These are phyloP conservation scores for Phaeolepiota aurea DNA, from an alignment of 768 basidiomycete genomes.

Conservation along the genomic window DNA sequence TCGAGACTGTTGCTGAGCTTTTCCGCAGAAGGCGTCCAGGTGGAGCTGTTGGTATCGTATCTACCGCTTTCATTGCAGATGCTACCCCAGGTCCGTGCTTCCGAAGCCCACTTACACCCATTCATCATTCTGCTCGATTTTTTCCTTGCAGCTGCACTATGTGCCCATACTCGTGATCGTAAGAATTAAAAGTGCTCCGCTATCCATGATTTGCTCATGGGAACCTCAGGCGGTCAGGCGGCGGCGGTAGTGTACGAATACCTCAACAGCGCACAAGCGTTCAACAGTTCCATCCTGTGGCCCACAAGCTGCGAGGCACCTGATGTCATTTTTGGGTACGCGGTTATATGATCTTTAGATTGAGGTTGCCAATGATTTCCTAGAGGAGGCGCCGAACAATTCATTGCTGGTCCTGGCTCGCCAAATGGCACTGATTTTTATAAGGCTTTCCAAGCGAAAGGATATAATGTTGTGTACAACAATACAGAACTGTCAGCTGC, in stretches of 20 bases:
- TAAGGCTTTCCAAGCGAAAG: constrained; percentile 27
- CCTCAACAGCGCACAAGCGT: constrained; percentile 20
- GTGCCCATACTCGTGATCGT: constrained; percentile 33
- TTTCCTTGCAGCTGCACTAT: constrained; percentile 23
- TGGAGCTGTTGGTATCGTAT: constrained; percentile 35
- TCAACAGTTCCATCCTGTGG: constrained; percentile 28
- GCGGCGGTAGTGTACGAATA: constrained; percentile 27
- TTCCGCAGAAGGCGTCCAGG: constrained; percentile 27
- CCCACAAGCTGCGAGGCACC: constrained; percentile 31
- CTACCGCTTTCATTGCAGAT: constrained; percentile 36
- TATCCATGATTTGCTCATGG: background rate
- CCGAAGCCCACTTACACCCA: too few relatives aligned
- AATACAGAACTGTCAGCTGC: constrained; percentile 23
- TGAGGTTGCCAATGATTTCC: too few relatives aligned
- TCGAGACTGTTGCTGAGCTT: constrained; percentile 35
- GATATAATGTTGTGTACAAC: constrained; percentile 31
- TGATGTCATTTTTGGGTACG: constrained; percentile 37
- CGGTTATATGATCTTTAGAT: too few relatives aligned
- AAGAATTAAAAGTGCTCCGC: constrained; percentile 4
- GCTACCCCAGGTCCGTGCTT: constrained; percentile 28
- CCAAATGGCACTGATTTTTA: constrained; percentile 32
- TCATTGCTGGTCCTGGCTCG: constrained; percentile 27
- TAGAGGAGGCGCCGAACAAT: constrained; percentile 36
- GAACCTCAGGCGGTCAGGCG: constrained; percentile 17
- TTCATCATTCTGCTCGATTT: too few relatives aligned